Percentiles rank a stretch among this genome's conserved stretches.
phyloP scores from a whole-genome alignment of 2,329 filamentous ascomycete genomes.

The Aspergillus sp. region DNA sequence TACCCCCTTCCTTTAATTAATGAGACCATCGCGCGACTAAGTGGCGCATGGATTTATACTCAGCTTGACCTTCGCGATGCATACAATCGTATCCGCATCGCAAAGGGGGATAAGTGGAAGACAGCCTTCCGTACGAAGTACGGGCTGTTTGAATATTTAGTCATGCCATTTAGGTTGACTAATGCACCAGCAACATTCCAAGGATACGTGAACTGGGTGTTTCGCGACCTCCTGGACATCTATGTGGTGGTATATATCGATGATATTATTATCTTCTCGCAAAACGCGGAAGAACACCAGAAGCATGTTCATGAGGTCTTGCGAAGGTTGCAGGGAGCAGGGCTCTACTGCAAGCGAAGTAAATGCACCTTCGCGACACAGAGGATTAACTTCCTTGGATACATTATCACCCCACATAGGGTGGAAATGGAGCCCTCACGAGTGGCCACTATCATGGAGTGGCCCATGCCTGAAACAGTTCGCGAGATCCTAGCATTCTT shows the following conservation, averaged over 20 bases:
- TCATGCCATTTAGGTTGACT: slow-evolving; percentile 1
- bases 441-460: not conserved
- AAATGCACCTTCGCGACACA: not conserved
- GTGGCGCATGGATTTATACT: not conserved
- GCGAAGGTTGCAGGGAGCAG: not conserved
- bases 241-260: slow-evolving; percentile 5
- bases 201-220: slow-evolving; percentile 1
- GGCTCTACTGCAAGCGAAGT: not conserved
- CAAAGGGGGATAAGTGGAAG: not conserved
- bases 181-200: slow-evolving; percentile 3
- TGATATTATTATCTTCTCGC: slow-evolving; percentile 9
- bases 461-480: not conserved
- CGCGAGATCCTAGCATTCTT: not conserved
- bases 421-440: not conserved
- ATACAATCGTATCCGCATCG: slow-evolving; percentile 1
- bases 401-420: not conserved
- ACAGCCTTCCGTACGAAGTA: slow-evolving; percentile 1
- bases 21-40: not conserved
- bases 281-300: not conserved
- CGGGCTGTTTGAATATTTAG: slow-evolving; percentile 1
- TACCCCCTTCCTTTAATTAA: not conserved
- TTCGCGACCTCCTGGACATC: not conserved
- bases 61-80: not conserved
- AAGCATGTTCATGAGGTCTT: slow-evolving; percentile 5
- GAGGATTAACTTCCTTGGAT: not conserved